Evolutionary conservation across 257 asterid species (phyloP).

Genomic region (Scutellaria baicalensis): DNA sequence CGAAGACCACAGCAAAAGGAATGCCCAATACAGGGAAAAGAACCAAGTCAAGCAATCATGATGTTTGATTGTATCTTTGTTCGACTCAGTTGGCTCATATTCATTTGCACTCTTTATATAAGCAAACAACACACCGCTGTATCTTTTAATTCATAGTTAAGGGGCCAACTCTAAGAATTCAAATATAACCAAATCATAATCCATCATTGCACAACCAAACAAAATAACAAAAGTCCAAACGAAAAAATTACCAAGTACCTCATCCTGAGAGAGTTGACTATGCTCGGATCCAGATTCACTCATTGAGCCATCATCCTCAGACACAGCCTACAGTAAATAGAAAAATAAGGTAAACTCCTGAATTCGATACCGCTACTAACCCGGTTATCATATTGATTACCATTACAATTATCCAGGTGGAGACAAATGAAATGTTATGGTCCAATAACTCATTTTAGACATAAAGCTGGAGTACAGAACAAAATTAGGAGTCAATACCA

Average conservation of each 20-base stretch:
- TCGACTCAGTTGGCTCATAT: neutral
- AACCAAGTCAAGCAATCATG: neutral
- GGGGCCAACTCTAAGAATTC: neutral
- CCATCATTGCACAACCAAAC: neutral
- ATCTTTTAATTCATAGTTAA: neutral
- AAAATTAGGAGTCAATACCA: neutral
- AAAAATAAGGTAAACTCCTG: conserved; percentile 1
- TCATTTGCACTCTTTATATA: neutral
- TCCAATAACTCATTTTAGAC: too few relatives aligned
- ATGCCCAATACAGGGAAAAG: neutral
- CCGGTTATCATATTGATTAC: neutral
- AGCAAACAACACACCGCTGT: neutral
- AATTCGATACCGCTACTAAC: neutral
- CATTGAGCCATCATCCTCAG: conserved; percentile 35
- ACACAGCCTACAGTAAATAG: conserved; percentile 31
- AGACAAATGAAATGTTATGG: too few relatives aligned
- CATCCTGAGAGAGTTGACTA: conserved; percentile 37
- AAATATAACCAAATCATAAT: neutral
- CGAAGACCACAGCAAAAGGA: neutral
- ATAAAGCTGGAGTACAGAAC: neutral
- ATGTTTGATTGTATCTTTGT: neutral
- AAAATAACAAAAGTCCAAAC: neutral
- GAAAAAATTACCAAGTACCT: conserved; percentile 40
- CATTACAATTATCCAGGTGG: too few relatives aligned
- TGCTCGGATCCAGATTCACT: conserved; percentile 42